Percentiles rank a stretch among this genome's conserved stretches.
phyloP scores from a whole-genome alignment of 192 early-diverging fungal genomes.

The Thoreauomyces humboldtii region DNA sequence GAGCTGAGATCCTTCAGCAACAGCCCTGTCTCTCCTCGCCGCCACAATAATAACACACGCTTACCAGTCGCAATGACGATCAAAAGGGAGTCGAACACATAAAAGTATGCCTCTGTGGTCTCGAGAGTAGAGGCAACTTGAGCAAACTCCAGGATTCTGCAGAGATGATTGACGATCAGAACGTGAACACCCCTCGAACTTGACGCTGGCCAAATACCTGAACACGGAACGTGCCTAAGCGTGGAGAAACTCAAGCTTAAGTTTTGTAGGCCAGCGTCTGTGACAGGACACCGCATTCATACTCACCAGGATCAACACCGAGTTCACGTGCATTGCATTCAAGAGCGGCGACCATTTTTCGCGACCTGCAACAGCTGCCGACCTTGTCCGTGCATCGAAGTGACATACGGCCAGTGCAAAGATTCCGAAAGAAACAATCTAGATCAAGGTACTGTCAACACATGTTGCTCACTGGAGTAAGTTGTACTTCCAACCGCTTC shows the following conservation, averaged over 20 bases:
- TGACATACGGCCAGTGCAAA: neutral
- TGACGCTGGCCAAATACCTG: no score
- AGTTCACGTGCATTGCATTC: neutral
- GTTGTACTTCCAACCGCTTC: no score
- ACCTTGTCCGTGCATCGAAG: neutral
- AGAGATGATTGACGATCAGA: no score
- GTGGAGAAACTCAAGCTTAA: no score
- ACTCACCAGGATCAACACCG: neutral
- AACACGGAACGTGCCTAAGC: neutral
- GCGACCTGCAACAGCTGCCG: neutral
- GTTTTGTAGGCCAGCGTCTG: no score
- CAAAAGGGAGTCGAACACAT: slow-evolving; percentile 1
- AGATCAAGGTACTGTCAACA: neutral
- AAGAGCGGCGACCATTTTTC: neutral
- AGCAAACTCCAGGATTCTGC: neutral
- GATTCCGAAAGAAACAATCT: neutral
- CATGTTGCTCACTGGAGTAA: no score
- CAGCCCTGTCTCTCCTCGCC: no score
- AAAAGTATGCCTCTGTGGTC: slow-evolving; percentile 5
- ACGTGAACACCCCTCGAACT: no score
- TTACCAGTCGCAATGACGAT: slow-evolving; percentile 4
- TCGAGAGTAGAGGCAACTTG: neutral
- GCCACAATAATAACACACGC: no score
- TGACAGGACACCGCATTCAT: no score
- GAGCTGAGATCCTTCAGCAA: no score